Base-by-base conservation (phyloP, 176 grass and related monocot genomes). In the Avena sativa region DNA sequence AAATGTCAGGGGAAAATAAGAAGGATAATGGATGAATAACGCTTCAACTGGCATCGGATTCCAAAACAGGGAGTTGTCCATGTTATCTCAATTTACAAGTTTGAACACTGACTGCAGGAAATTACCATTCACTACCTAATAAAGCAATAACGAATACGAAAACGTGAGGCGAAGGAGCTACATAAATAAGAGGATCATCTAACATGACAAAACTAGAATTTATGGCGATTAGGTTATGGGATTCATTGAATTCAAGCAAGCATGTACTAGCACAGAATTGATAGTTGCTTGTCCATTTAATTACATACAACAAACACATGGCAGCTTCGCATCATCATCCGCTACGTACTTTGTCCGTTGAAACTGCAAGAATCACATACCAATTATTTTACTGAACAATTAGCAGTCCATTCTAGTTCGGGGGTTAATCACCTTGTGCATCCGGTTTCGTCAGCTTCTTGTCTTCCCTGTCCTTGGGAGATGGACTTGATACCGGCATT, bases 171-270 rank as follows among this genome's bases (percentile, higher is more conserved):
- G 12, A 25, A 66, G 32, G 34, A 74, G 66, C 55, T 83, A 78
- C 55, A 65, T n/a, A 63, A 17, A 87, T 25, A 32, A 38, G 30
- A 67, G 12, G 32, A 81, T 79, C 79, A 79, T 83, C 79, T 63
- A 86, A 23, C 73, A 83, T 83, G 34, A 83, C 63, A 74, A 36
- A 80, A 49, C 56, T 74, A 84, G 66, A 79, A 87, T 91, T 74
- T 91, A 91, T 66, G 73, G 36, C 8, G 58, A 90, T 56, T 48
- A 73, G 79, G 40, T 74, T 55, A 63, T 78, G 46, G 53, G 84
- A 86, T 83, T 71, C 63, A 23, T 23, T 23, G 23, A 23, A 23
- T 23, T 23, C 23, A 23, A 23, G 23, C 23, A 36, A 44, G 4
- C 38, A 34, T 44, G 32, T 23, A 61, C 11, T 65, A 47, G 1